Conservation (phyloP, 371 early-diverging fungal species). For the Rhizopus stolonifer region DNA sequence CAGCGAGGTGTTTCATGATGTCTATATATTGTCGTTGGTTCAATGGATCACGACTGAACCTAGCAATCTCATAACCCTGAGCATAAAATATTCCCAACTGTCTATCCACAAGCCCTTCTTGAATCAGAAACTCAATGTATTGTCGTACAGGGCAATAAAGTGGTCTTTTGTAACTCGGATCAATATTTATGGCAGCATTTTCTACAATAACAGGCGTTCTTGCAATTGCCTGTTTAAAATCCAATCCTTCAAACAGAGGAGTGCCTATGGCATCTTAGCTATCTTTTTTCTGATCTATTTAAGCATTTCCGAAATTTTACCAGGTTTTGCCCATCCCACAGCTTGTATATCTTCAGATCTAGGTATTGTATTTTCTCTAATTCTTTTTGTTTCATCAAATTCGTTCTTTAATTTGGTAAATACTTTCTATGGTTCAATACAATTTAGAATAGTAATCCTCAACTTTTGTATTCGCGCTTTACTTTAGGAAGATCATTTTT, state of each 20-base stretch:
- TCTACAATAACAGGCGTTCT: slow-evolving; percentile 66
- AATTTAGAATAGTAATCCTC: too few relatives aligned
- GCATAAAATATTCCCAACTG: slow-evolving; percentile 53
- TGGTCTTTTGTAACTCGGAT: slow-evolving; percentile 47
- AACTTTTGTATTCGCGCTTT: not conserved
- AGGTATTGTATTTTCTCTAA: slow-evolving; percentile 57
- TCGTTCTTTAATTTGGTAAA: slow-evolving; percentile 54
- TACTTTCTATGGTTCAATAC: slow-evolving; percentile 45
- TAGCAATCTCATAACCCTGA: slow-evolving; percentile 57
- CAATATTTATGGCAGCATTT: slow-evolving; percentile 49
- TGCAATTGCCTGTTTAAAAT: slow-evolving; percentile 64
- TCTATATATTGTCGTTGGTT: slow-evolving; percentile 42
- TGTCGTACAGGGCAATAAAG: slow-evolving; percentile 54
- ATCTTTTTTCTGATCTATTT: too few relatives aligned
- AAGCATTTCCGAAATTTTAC: slow-evolving; percentile 16
- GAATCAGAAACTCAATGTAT: slow-evolving; percentile 57
- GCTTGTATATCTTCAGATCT: slow-evolving; percentile 55
- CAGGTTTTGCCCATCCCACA: slow-evolving; percentile 64
- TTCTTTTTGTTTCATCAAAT: slow-evolving; percentile 52
- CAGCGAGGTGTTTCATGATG: slow-evolving; percentile 49
- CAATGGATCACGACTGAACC: slow-evolving; percentile 44
- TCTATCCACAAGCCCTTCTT: slow-evolving; percentile 44
- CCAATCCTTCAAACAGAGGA: slow-evolving; percentile 51
- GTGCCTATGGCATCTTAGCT: slow-evolving; percentile 22
- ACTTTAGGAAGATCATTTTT: slow-evolving; percentile 69